Evolutionary conservation across 2,329 filamentous ascomycete genomes (phyloP), one percentile per base, ranked within the genome.

Genomic region (Remersonia thermophila): DNA sequence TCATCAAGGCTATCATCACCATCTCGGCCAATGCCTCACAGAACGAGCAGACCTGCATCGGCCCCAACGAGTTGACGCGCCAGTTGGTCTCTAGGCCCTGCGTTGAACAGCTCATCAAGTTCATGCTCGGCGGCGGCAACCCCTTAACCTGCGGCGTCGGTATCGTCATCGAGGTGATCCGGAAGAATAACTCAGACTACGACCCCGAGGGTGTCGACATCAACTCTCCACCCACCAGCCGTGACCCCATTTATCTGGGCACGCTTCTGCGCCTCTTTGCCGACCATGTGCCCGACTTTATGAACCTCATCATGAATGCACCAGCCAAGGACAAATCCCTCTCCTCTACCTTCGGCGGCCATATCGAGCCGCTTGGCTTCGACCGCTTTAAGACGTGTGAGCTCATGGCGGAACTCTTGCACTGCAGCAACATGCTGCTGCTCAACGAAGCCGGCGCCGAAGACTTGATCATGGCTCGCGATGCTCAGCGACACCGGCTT

Each of bases 101-200:
- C 50, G 77, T 94, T 35, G 73, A 89, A 52, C 77, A 77, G 41
- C 71, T 98, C n/a, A 84, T 96, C 41, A 66, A 72, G 11, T 84
- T 89, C 51, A 98, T 98, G 91, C 73, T 96, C 11, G 73, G 79
- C 35, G 91, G 91, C 27, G 91, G 91, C 17, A 96, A 98, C 51
- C 82, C 91, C 5, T 62, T 98, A 40, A 96, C 89, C 0, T 93
- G 96, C 12, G 91, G 91, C 33, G 91, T 98, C 9, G 91, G 91
- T 14, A 95, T 96, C 51, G 75, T 98, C 25, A 98, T 98, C 45
- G 91, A 98, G 60, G 91, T 98, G 31, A 98, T 98, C 55, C 76
- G 91, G 42, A 98, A 98, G 64, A 98, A 98, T 61, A 98, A 98
- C 57, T 96, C 91, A 0, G 91, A 98, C 59, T 98, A 98, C 55